Percentiles rank a stretch among this genome's conserved stretches.
Conservation (phyloP, 192 early-diverging fungal genomes). For the Coemansia sp. region DNA sequence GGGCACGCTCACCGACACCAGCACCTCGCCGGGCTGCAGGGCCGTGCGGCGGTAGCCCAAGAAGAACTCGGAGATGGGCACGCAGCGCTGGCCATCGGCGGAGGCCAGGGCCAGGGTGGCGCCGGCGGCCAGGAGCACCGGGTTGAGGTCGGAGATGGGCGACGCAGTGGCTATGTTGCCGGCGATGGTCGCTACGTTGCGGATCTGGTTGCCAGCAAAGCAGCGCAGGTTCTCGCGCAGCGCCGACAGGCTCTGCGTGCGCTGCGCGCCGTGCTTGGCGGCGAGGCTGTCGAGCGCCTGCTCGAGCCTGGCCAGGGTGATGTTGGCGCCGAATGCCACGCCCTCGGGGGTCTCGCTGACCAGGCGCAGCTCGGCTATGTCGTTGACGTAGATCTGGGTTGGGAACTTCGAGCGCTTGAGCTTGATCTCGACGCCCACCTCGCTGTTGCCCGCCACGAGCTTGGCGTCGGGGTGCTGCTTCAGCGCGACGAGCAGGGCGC, state of each 20-base stretch:
- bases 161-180: constrained; percentile 86
- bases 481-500: constrained; percentile 57
- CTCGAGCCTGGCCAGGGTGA: constrained; percentile 62
- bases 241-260: constrained; percentile 64
- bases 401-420: constrained; percentile 71
- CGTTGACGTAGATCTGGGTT: constrained; percentile 63
- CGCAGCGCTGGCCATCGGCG: constrained; percentile 41
- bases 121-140: constrained; percentile 71
- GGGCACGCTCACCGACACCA: constrained; percentile 68
- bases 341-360: constrained; percentile 36
- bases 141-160: constrained; percentile 88
- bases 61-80: constrained; percentile 71
- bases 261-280: constrained; percentile 19
- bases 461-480: constrained; percentile 64
- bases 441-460: constrained; percentile 81
- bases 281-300: constrained; percentile 17
- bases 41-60: constrained; percentile 78
- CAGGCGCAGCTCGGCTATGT: constrained; percentile 66
- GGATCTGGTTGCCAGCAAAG: constrained; percentile 84
- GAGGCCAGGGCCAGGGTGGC: constrained; percentile 55
- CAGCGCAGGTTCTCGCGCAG: constrained; percentile 71
- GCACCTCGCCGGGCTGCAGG: constrained; percentile 62
- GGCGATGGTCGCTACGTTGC: constrained; percentile 82
- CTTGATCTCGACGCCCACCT: constrained; percentile 77
- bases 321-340: constrained; percentile 64